A percentile compares a stretch with the other conserved stretches of the same genome.
phyloP scores from a whole-genome alignment of 768 basidiomycete species.

The Boletus sp. region DNA sequence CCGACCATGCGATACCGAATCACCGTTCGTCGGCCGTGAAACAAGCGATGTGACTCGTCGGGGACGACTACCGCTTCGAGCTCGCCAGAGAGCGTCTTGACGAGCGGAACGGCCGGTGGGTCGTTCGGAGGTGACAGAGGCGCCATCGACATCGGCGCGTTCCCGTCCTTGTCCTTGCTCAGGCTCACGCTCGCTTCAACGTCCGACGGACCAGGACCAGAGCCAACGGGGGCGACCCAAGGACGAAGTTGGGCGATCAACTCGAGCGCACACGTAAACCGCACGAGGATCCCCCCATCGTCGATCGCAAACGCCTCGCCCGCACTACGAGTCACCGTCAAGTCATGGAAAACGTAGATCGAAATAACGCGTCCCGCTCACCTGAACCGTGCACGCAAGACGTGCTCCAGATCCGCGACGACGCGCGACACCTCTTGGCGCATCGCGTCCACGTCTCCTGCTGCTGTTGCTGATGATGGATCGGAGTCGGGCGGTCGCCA shows the following conservation, averaged over 20 bases:
- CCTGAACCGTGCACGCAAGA: slow-evolving; percentile 18
- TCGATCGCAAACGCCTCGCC: slow-evolving; percentile 22
- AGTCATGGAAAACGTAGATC: not conserved
- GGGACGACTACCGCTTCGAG: slow-evolving; percentile 51
- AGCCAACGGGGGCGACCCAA: not conserved
- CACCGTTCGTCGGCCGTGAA: slow-evolving; percentile 55
- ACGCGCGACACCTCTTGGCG: slow-evolving; percentile 17
- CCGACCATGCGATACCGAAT: slow-evolving; percentile 51
- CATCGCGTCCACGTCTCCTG: slow-evolving; percentile 5
- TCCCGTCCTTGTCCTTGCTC: not conserved
- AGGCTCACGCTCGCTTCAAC: not conserved
- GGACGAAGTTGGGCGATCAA: slow-evolving; percentile 19
- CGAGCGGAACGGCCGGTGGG: slow-evolving; percentile 15
- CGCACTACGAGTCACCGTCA: slow-evolving; percentile 5
- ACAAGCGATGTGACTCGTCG: slow-evolving; percentile 50
- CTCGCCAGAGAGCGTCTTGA: slow-evolving; percentile 51
- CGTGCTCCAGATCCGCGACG: slow-evolving; percentile 12
- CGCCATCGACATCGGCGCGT: not conserved
- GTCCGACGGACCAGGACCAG: too few species aligned
- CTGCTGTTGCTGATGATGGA: too few species aligned
- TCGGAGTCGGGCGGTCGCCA: too few species aligned
- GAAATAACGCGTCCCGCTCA: slow-evolving; percentile 3
- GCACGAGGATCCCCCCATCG: slow-evolving; percentile 21
- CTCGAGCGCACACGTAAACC: slow-evolving; percentile 25
- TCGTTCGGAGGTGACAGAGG: not conserved